Conservation (phyloP, 2,329 filamentous ascomycete genomes). For the Cladosporium sp. region DNA sequence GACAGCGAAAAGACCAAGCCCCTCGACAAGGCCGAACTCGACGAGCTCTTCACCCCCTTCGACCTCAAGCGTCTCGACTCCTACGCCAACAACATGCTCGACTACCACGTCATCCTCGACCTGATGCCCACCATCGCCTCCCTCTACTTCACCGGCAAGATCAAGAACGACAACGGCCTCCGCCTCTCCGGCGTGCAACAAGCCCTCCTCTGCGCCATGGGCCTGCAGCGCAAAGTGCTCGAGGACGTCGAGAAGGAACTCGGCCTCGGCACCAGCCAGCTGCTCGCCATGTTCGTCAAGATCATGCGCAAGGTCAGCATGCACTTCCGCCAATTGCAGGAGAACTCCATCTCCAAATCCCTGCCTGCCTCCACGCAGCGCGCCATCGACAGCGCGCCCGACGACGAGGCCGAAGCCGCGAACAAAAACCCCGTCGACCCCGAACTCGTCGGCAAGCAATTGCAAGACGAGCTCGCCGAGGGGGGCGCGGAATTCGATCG, state of each 20-base stretch:
- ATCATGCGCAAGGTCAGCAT: slow-evolving; percentile 81
- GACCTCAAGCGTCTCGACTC: slow-evolving; percentile 93
- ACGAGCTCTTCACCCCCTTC: slow-evolving; percentile 77
- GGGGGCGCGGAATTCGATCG: slow-evolving; percentile 68
- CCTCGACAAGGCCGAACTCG: slow-evolving; percentile 71
- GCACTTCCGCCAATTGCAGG: slow-evolving; percentile 71
- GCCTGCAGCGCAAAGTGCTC: slow-evolving; percentile 84
- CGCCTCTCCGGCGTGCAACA: slow-evolving; percentile 79
- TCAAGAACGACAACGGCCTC: slow-evolving; percentile 49
- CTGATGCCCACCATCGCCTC: slow-evolving; percentile 77
- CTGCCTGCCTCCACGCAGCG: slow-evolving; percentile 37
- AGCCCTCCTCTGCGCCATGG: slow-evolving; percentile 82
- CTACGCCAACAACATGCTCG: slow-evolving; percentile 94
- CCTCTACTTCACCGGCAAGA: slow-evolving; percentile 78
- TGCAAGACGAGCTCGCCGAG: slow-evolving; percentile 81
- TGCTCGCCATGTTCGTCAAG: slow-evolving; percentile 97
- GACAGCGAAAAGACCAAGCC: slow-evolving; percentile 45
- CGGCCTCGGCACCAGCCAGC: slow-evolving; percentile 67
- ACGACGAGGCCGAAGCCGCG: slow-evolving; percentile 49
- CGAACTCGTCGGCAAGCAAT: slow-evolving; percentile 48
- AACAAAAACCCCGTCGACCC: slow-evolving; percentile 15
- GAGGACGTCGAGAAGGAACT: slow-evolving; percentile 77
- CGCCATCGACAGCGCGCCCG: slow-evolving; percentile 30
- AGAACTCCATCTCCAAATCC: slow-evolving; percentile 56
- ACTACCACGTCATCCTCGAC: slow-evolving; percentile 96